Conservation (phyloP, 306 rosid species). For the Fragaria ananassa region DNA sequence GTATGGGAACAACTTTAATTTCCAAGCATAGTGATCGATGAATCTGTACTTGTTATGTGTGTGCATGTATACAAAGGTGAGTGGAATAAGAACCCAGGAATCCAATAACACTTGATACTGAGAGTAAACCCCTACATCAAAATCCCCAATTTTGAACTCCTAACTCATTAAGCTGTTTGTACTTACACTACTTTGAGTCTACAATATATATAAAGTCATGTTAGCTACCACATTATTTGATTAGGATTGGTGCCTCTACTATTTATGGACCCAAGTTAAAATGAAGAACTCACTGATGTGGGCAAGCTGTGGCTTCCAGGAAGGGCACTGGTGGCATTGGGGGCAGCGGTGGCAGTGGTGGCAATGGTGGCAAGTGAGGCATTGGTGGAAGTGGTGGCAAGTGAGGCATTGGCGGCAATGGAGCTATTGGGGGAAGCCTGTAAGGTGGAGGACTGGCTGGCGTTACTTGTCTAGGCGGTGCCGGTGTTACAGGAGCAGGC, state of each 20-base stretch:
- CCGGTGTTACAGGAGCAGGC: conserved; percentile 33
- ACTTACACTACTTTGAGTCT: not conserved
- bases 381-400: not conserved
- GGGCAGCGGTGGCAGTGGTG: conserved; percentile 44
- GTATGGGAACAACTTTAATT: not conserved
- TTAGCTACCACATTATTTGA: not conserved
- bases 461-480: conserved; percentile 1
- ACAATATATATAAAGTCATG: not conserved
- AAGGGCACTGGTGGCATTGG: conserved; percentile 51
- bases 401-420: not conserved
- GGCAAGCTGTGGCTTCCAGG: conserved; percentile 67
- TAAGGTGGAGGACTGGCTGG: conserved; percentile 27
- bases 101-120: not conserved
- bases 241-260: not conserved
- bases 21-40: not conserved
- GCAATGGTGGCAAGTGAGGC: conserved; percentile 31
- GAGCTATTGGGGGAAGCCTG: conserved; percentile 39
- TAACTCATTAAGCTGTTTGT: not conserved
- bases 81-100: not conserved
- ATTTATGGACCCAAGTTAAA: not conserved
- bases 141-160: not conserved
- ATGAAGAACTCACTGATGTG: conserved; percentile 52
- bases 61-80: no score
- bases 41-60: not conserved
- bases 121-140: not conserved